These are phyloP conservation scores for Penicillium freii DNA, from an alignment of 2,329 filamentous ascomycete genomes.

Conservation along the genomic window DNA sequence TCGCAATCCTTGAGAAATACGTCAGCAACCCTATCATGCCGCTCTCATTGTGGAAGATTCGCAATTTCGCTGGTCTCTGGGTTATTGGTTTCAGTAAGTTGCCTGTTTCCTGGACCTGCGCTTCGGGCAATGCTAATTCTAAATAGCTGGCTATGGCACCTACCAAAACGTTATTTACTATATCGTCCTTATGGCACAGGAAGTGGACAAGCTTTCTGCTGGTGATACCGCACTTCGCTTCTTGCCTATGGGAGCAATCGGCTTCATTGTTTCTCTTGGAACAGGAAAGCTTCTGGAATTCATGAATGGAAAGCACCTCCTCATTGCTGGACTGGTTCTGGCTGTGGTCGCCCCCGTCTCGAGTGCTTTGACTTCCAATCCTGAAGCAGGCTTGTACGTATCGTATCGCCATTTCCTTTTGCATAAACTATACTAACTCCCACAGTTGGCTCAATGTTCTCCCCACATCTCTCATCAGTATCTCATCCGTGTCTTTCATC, in stretches of 20 bases:
- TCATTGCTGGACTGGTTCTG: slow-evolving; percentile 36
- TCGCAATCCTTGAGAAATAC: slow-evolving; percentile 45
- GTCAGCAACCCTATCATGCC: slow-evolving; percentile 49
- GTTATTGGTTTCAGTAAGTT: slow-evolving; percentile 43
- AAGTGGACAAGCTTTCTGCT: slow-evolving; percentile 41
- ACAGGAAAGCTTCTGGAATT: slow-evolving; percentile 40
- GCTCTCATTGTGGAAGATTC: slow-evolving; percentile 46
- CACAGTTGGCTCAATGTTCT: slow-evolving; percentile 42
- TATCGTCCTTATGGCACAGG: slow-evolving; percentile 43
- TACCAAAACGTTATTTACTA: slow-evolving; percentile 47
- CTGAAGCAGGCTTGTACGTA: slow-evolving; percentile 26
- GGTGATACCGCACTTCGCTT: slow-evolving; percentile 43
- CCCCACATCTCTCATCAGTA: slow-evolving; percentile 41
- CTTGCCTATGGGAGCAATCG: slow-evolving; percentile 43
- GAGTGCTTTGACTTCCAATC: slow-evolving; percentile 26
- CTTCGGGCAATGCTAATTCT: slow-evolving; percentile 4
- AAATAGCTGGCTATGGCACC: slow-evolving; percentile 41
- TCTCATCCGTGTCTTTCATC: slow-evolving; percentile 42
- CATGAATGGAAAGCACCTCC: slow-evolving; percentile 40
- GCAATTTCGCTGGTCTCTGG: slow-evolving; percentile 49
- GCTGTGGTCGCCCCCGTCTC: slow-evolving; percentile 42
- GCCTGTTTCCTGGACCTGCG: too few relatives aligned
- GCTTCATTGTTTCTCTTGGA: slow-evolving; percentile 38
- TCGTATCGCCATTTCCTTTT: slow-evolving; percentile 5
- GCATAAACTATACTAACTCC: slow-evolving; percentile 7